These are phyloP conservation scores for Saccharomycopsis sp. DNA, from an alignment of 805 yeast genomes.

Conservation along the genomic window DNA sequence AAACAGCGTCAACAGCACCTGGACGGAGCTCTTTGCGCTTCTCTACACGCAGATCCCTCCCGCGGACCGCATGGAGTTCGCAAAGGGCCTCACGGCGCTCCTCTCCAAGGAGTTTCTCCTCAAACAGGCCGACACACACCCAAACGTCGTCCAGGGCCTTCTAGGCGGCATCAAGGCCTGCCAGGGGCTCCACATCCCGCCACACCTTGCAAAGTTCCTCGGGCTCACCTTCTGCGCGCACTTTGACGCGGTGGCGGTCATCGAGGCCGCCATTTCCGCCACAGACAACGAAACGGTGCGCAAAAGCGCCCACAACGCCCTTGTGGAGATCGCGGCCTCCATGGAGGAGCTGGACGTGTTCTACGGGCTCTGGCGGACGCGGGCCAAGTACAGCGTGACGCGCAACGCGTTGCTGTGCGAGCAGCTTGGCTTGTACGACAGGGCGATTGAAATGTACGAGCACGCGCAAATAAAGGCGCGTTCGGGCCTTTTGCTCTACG, in stretches of 20 bases:
- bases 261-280: conserved; percentile 46
- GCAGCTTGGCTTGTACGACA: conserved; percentile 91
- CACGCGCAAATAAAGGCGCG: conserved; percentile 96
- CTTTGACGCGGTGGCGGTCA: conserved; percentile 79
- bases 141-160: conserved; percentile 80
- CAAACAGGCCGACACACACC: conserved; percentile 80
- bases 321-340: conserved; percentile 80
- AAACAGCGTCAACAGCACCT: conserved; percentile 69
- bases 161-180: conserved; percentile 78
- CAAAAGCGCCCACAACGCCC: conserved; percentile 84
- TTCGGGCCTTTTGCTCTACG: conserved; percentile 89
- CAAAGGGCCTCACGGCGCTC: conserved; percentile 71
- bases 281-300: conserved; percentile 33
- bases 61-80: conserved; percentile 76
- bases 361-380: conserved; percentile 94
- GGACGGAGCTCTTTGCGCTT: conserved; percentile 80
- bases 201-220: conserved; percentile 83
- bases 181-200: conserved; percentile 75
- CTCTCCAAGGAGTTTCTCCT: conserved; percentile 87
- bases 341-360: conserved; percentile 94
- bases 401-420: conserved; percentile 89
- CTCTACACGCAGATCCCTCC: conserved; percentile 42
- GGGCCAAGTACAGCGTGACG: conserved; percentile 90
- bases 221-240: conserved; percentile 86
- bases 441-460: conserved; percentile 89